These are phyloP conservation scores for Wickerhamomyces queroliae DNA, from an alignment of 805 yeast species.

Conservation along the genomic window DNA sequence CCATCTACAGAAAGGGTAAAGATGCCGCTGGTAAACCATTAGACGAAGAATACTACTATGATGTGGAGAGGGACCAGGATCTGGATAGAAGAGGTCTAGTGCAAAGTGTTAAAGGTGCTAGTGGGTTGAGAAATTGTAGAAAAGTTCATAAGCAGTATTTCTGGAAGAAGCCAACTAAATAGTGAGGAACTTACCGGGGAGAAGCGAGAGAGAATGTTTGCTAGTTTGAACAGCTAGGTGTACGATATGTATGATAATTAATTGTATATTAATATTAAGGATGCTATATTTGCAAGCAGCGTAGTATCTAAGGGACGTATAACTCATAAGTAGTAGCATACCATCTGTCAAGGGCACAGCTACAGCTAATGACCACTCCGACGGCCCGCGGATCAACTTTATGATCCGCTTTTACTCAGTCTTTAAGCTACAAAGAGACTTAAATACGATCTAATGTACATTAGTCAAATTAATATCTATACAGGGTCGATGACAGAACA, in stretches of 20 bases:
- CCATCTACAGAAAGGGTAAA: conserved; percentile 81
- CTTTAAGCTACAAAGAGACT: no score
- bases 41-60: conserved; percentile 91
- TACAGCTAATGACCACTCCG: no score
- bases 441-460: no score
- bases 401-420: no score
- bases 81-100: conserved; percentile 63
- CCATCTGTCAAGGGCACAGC: no score
- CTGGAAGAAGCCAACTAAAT: conserved; percentile 38
- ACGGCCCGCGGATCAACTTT: no score
- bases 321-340: no score
- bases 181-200: conserved; percentile 3
- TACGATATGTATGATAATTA: not conserved
- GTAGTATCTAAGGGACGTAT: no score
- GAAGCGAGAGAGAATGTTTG: no score
- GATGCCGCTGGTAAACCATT: conserved; percentile 95
- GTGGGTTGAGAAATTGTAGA: conserved; percentile 83
- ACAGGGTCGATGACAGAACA: no score
- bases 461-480: not conserved
- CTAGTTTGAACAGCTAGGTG: no score
- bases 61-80: conserved; percentile 77
- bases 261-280: not conserved
- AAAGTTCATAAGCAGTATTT: conserved; percentile 80
- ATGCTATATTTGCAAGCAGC: not conserved
- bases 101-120: conserved; percentile 69